Evolutionary conservation across 495 filamentous ascomycete genomes (phyloP), one percentile per base, ranked within the genome.

Genomic region (Penicillium atrosanguineum): DNA sequence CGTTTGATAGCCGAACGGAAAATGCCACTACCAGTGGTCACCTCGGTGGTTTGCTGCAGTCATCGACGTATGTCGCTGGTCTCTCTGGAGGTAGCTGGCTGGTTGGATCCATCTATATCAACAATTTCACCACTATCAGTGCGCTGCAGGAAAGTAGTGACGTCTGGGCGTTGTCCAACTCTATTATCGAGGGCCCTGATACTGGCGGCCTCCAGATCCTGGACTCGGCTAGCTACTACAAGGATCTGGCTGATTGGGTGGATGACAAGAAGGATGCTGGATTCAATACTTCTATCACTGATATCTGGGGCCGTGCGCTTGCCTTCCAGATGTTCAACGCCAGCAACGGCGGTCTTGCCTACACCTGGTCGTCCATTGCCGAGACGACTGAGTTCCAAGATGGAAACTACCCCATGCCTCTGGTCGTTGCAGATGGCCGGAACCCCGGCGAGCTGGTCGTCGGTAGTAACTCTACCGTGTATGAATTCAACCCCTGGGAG

Each of bases 61-160:
- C 87, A 1, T 71, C 87, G 3, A 97, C 91, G 0, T 97, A 97
- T 66, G 55, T 97, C 15, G 77, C 90, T 16, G 93, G 90, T 31
- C 76, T 97, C 18, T 92, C 88, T 15, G 93, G 93, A 29, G 94
- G 93, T 47, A 82, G 85, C 12, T 97, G 93, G 93, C 71, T 97
- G 11, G 82, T 96, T 11, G 88, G 89, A 7, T 91, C 87, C 26
- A 80, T 97, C 16, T 94, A 83, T 61, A 76, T 86, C 53, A 97
- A 97, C 74, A 97, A 97, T 70, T 97, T 92, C 73, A 87, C 86
- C 29, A 86, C 83, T 15, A 79, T 97, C 39, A 64, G 81, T 28
- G 65, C 66, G 37, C 79, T 95, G 52, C 72, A 76, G 58, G 60
- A 76, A 1, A 18, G 46, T 45, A 81, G 79, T 12, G 73, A 71